These are phyloP conservation scores for Schizonepeta tenuifolia DNA, from an alignment of 257 asterid genomes.

Conservation along the genomic window DNA sequence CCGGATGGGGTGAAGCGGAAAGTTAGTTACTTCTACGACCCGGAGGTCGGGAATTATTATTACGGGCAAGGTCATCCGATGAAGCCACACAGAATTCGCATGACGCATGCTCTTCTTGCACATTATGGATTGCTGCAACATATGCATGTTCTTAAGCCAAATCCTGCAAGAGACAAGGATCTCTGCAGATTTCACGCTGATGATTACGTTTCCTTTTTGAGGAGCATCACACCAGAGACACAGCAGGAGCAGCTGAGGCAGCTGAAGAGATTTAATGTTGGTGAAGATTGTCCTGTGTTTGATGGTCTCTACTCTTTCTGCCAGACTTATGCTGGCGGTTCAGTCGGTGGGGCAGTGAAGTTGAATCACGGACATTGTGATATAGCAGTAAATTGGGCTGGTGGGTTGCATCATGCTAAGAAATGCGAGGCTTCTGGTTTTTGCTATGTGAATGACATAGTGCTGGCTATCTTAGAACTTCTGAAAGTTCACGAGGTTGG, in stretches of 20 bases:
- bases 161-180: conserved; percentile 68
- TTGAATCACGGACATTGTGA: conserved; percentile 65
- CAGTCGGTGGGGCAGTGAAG: conserved; percentile 70
- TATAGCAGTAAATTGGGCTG: conserved; percentile 71
- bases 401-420: conserved; percentile 69
- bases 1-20: conserved; percentile 68
- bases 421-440: conserved; percentile 72
- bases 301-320: conserved; percentile 66
- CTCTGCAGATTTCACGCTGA: conserved; percentile 65
- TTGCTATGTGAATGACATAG: conserved; percentile 66
- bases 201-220: conserved; percentile 57
- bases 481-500: conserved; percentile 61
- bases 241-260: conserved; percentile 69
- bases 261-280: conserved; percentile 65
- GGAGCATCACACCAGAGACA: conserved; percentile 65
- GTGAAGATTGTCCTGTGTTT: conserved; percentile 67
- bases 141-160: conserved; percentile 67
- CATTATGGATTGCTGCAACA: conserved; percentile 65
- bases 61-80: conserved; percentile 72
- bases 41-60: conserved; percentile 66
- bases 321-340: conserved; percentile 70
- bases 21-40: conserved; percentile 66
- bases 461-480: conserved; percentile 65
- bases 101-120: conserved; percentile 68
- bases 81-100: conserved; percentile 71